Conservation (phyloP, 495 filamentous ascomycete species). For the Delitschia confertaspora region DNA sequence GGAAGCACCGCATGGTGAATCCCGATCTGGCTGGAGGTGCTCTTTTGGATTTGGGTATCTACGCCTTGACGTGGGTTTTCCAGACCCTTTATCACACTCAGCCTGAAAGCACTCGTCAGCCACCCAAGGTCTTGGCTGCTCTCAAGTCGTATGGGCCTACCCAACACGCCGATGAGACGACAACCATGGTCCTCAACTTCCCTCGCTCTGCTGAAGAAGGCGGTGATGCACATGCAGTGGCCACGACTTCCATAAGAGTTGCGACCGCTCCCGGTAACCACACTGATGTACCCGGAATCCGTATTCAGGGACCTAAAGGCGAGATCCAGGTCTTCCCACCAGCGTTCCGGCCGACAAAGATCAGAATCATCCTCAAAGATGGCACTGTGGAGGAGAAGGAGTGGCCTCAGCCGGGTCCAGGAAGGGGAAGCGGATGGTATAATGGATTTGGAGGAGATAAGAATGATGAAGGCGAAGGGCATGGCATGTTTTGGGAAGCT, state of each 20-base stretch:
- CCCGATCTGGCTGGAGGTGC: conserved; percentile 78
- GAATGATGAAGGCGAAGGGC: conserved; percentile 40
- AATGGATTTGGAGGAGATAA: conserved; percentile 27
- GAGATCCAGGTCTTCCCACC: conserved; percentile 80
- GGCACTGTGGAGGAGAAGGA: conserved; percentile 34
- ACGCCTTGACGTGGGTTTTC: conserved; percentile 89
- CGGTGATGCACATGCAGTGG: conserved; percentile 57
- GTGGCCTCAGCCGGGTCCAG: conserved; percentile 41
- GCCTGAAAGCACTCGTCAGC: conserved; percentile 38
- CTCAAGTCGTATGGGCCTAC: conserved; percentile 69
- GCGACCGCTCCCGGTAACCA: conserved; percentile 50
- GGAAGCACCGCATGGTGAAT: conserved; percentile 75
- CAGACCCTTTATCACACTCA: conserved; percentile 82
- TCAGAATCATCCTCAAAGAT: conserved; percentile 37
- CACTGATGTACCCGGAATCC: conserved; percentile 58
- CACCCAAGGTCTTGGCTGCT: conserved; percentile 49
- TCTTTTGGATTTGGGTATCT: conserved; percentile 78
- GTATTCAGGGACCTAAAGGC: conserved; percentile 77
- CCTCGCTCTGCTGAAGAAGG: conserved; percentile 39
- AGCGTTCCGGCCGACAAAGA: conserved; percentile 60
- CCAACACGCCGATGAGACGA: conserved; percentile 67
- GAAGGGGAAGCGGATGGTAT: conserved; percentile 21
- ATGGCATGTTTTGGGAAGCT: conserved; percentile 95
- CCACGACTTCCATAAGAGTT: conserved; percentile 65
- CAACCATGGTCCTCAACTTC: conserved; percentile 73